phyloP scores from a whole-genome alignment of 495 filamentous ascomycete species.

The Hypoxylon intermedium region DNA sequence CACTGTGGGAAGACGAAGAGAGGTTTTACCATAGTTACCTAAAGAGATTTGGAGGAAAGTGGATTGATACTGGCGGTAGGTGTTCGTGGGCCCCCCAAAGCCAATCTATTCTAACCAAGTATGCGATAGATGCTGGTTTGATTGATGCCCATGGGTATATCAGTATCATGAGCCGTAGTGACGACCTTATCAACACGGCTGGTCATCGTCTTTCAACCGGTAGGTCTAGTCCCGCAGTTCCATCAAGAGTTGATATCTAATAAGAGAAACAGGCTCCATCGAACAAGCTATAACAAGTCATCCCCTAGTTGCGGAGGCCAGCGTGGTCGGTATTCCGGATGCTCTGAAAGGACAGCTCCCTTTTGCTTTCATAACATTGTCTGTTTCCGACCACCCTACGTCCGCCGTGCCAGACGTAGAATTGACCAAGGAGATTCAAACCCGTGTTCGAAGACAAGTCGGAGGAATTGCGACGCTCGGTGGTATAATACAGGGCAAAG shows the following conservation, averaged over 20 bases:
- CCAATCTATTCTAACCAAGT: slow-evolving; percentile 15
- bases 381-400: slow-evolving; percentile 53
- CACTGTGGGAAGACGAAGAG: slow-evolving; percentile 82
- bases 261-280: slow-evolving; percentile 65
- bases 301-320: slow-evolving; percentile 77
- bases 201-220: slow-evolving; percentile 91
- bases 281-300: slow-evolving; percentile 89
- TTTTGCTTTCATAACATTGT: slow-evolving; percentile 81
- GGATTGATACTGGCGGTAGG: slow-evolving; percentile 79
- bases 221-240: slow-evolving; percentile 43
- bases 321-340: slow-evolving; percentile 86
- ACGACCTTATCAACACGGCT: slow-evolving; percentile 96
- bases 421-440: slow-evolving; percentile 64
- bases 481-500: slow-evolving; percentile 81
- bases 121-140: slow-evolving; percentile 73
- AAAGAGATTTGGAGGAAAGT: slow-evolving; percentile 76
- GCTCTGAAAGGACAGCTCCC: slow-evolving; percentile 86
- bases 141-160: slow-evolving; percentile 84
- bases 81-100: not conserved
- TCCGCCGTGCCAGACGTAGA: slow-evolving; percentile 54
- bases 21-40: slow-evolving; percentile 83
- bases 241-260: not conserved
- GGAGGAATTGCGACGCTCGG: slow-evolving; percentile 85
- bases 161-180: slow-evolving; percentile 82
- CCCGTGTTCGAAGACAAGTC: slow-evolving; percentile 77